These are phyloP conservation scores for Davidsoniella eucalypti DNA, from an alignment of 2,329 filamentous ascomycete genomes.

Conservation along the genomic window DNA sequence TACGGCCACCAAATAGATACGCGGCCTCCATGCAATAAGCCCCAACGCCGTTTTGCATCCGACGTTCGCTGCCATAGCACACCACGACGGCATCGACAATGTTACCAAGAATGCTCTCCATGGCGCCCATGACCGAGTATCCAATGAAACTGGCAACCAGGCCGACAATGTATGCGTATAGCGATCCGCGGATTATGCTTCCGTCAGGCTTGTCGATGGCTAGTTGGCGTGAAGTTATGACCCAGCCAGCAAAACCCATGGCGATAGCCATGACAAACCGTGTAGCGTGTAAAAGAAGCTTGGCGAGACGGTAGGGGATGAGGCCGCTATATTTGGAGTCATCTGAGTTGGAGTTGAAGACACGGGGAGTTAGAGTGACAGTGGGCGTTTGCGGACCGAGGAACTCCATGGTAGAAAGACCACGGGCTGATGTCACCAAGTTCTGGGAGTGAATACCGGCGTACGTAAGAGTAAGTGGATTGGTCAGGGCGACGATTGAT, in stretches of 20 bases:
- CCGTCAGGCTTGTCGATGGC: constrained; percentile 40
- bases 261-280: constrained; percentile 80
- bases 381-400: constrained; percentile 57
- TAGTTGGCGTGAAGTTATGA: constrained; percentile 72
- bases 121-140: constrained; percentile 79
- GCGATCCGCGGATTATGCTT: constrained; percentile 47
- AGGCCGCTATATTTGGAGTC: constrained; percentile 28
- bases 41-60: constrained; percentile 47
- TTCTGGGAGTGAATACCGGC: constrained; percentile 84
- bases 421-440: constrained; percentile 59
- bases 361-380: constrained; percentile 48
- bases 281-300: constrained; percentile 78
- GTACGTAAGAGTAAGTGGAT: constrained; percentile 83
- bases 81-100: constrained; percentile 80
- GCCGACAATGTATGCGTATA: constrained; percentile 90
- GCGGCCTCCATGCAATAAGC: constrained; percentile 87
- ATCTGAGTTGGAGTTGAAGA: constrained; percentile 27
- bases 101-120: constrained; percentile 74
- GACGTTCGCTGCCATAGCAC: constrained; percentile 84
- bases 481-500: constrained; percentile 70
- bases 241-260: constrained; percentile 91
- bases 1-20: constrained; percentile 55
- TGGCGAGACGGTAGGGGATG: constrained; percentile 79
- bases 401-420: constrained; percentile 67
- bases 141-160: constrained; percentile 87